Conservation (phyloP, 2,329 filamentous ascomycete genomes). For the Ophiostoma montium region DNA sequence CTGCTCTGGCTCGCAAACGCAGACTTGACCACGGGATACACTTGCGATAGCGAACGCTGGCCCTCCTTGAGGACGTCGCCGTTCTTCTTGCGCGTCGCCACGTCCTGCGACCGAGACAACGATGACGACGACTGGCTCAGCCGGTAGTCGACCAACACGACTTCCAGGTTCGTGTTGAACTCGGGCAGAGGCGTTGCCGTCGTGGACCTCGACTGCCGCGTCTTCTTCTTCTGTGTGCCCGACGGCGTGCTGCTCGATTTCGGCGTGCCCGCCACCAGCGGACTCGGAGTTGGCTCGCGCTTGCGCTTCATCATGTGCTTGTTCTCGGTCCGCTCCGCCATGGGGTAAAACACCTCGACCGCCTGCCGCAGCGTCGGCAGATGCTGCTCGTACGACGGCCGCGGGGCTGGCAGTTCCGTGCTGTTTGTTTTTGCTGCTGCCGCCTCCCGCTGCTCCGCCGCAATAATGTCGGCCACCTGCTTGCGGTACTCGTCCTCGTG, state of each 20-base stretch:
- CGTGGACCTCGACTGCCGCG: not conserved
- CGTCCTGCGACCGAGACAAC: slow-evolving; percentile 4
- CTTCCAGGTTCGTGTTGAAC: slow-evolving; percentile 6
- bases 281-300: not conserved
- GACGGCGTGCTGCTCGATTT: no score
- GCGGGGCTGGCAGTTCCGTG: not conserved
- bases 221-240: not conserved
- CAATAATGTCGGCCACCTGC: slow-evolving; percentile 47
- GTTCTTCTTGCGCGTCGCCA: not conserved
- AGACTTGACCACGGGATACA: slow-evolving; percentile 10
- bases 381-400: slow-evolving; percentile 25
- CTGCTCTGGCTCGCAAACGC: not conserved
- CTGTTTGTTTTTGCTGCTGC: slow-evolving; percentile 20
- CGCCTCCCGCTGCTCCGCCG: slow-evolving; percentile 25
- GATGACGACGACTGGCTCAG: not conserved
- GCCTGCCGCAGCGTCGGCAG: slow-evolving; percentile 73
- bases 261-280: no score
- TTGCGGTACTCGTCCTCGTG: slow-evolving; percentile 74
- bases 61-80: not conserved
- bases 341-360: slow-evolving; percentile 73
- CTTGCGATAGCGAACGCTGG: slow-evolving; percentile 9
- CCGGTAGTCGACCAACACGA: not conserved
- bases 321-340: not conserved
- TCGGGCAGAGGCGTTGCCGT: slow-evolving; percentile 4
- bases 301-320: slow-evolving; percentile 4